phyloP scores from a whole-genome alignment of 495 filamentous ascomycete genomes.

The Aspergillus homomorphus region DNA sequence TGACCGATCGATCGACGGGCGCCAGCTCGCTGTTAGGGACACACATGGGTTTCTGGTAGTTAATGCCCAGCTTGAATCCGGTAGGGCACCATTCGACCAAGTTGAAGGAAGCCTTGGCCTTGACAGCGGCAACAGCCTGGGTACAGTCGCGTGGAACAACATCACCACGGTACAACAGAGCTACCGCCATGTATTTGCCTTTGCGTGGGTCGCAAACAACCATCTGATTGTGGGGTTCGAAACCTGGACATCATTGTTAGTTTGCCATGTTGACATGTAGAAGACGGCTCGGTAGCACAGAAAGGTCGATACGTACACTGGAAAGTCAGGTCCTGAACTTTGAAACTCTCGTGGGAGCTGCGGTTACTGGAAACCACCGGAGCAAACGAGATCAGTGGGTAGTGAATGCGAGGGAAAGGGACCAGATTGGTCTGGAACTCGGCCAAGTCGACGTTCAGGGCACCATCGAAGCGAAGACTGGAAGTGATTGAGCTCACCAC shows the following conservation, averaged over 20 bases:
- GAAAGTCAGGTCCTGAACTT: slow-evolving; percentile 81
- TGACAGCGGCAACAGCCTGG: slow-evolving; percentile 73
- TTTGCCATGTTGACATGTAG: not conserved
- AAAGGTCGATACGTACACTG: slow-evolving; percentile 57
- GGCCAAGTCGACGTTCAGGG: slow-evolving; percentile 87
- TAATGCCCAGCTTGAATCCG: slow-evolving; percentile 93
- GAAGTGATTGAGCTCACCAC: slow-evolving; percentile 90
- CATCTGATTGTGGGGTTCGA: slow-evolving; percentile 96
- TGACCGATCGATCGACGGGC: slow-evolving; percentile 79
- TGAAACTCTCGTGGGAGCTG: slow-evolving; percentile 88
- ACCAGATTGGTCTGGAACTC: slow-evolving; percentile 96
- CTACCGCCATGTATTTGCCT: slow-evolving; percentile 93
- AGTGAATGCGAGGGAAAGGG: slow-evolving; percentile 88
- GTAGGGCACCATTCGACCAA: slow-evolving; percentile 96
- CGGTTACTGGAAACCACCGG: slow-evolving; percentile 79
- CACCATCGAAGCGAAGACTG: slow-evolving; percentile 85
- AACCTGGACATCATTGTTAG: slow-evolving; percentile 46
- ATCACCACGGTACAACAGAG: slow-evolving; percentile 85
- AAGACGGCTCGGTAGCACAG: slow-evolving; percentile 24
- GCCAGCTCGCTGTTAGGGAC: slow-evolving; percentile 78
- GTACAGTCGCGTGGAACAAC: slow-evolving; percentile 83
- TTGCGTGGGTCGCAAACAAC: slow-evolving; percentile 89
- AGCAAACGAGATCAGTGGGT: slow-evolving; percentile 85
- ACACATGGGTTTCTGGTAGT: slow-evolving; percentile 80
- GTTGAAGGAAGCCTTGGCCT: slow-evolving; percentile 86